Evolutionary conservation across 495 filamentous ascomycete genomes (phyloP).

Genomic region (Hypoxylon trugodes): DNA sequence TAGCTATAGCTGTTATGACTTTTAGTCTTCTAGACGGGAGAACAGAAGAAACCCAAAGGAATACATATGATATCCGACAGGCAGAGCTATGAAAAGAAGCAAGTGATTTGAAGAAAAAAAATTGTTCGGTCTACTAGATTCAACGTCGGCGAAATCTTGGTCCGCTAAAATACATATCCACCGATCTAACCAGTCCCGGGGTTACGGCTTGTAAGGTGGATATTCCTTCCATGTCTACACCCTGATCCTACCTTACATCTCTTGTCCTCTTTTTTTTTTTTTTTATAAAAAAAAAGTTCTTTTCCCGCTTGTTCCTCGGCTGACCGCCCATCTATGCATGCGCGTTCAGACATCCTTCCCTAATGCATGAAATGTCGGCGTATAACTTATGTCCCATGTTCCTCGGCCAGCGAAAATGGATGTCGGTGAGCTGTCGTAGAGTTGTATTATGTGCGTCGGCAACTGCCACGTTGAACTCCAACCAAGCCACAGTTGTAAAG

Average conservation of each 20-base stretch:
- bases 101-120: not conserved
- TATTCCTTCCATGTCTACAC: not conserved
- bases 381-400: conserved; percentile 5
- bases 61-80: too few relatives aligned
- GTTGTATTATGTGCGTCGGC: conserved; percentile 10
- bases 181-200: conserved; percentile 6
- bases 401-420: conserved; percentile 27
- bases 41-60: not conserved
- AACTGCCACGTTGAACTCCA: conserved; percentile 26
- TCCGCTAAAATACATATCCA: conserved; percentile 17
- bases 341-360: conserved; percentile 1
- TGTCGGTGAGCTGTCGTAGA: conserved; percentile 26
- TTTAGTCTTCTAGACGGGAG: too few relatives aligned
- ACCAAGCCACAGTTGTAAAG: conserved; percentile 25
- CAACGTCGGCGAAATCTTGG: conserved; percentile 26
- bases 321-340: conserved; percentile 39
- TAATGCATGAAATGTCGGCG: conserved; percentile 23
- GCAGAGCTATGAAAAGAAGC: too few relatives aligned
- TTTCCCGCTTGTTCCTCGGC: conserved; percentile 2
- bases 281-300: too few relatives aligned
- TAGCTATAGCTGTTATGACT: too few relatives aligned
- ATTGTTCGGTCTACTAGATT: conserved; percentile 15
- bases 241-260: conserved; percentile 1
- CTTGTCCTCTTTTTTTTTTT: conserved; percentile 4
- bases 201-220: conserved; percentile 11